Base-by-base conservation (phyloP, 257 asterid genomes). In the Solanum verrucosum region DNA sequence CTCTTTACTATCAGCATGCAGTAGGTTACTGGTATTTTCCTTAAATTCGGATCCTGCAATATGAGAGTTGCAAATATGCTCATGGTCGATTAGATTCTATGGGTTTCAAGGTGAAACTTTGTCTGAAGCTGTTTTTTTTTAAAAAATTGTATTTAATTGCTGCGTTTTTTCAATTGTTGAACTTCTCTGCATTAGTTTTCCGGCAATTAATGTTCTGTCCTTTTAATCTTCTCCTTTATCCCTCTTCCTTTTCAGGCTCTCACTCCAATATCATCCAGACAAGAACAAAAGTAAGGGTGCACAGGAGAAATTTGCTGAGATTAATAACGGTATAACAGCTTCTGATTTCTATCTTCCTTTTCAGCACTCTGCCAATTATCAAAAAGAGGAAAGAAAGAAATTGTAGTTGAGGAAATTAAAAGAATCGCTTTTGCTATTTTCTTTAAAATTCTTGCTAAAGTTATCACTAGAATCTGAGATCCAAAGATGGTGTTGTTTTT, bases 251-350 rank as follows among this genome's bases (percentile, higher is more conserved):
- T 88, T 87, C 91, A 97, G 99, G 94, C 91, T 96, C 73, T 97
- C 99, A 23, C 98, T 97, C 83, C 91, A 95, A 89, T 97, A 97
- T 91, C 99, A 97, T 91, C 99, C 99, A 2, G 99, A 97, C 90
- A 97, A 97, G 90, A 97, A 97, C 94, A 97, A 97, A 92, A 90
- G 89, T 79, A 95, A 97, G 92, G 98, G 98, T 63, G 99, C 99
- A 68, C 98, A 96, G 74, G 98, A 91, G 90, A 97, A 96, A 92
- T 97, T 97, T 89, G 91, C 98, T 10, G 99, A 97, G 94, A 96
- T 97, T 68, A 97, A 96, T 88, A 97, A 97, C 20, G 99, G 99
- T 97, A 94, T 40, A 33, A 1, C 31, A 63, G 37, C 74, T 60
- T 34, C 52, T 87, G 65, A 29, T 83, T 75, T 72, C 20, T 78